Conservation (phyloP, 352 stramenopile species). For the Pythium utonaiense region DNA sequence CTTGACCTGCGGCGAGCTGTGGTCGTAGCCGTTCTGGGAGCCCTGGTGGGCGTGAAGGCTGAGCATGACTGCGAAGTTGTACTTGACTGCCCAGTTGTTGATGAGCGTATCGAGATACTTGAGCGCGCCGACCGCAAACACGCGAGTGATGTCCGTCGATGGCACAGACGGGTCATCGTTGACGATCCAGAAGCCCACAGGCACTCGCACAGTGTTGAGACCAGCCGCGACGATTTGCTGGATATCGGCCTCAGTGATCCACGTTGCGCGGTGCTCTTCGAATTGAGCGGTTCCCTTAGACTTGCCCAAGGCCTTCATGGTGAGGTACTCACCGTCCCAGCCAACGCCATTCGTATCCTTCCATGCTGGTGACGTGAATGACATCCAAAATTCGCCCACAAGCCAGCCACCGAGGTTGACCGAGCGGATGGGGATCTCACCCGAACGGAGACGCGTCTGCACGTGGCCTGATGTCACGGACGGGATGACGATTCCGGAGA, state of each 20-base stretch:
- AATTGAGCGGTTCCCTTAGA: slow-evolving; percentile 27
- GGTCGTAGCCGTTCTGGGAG: slow-evolving; percentile 24
- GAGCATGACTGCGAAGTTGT: slow-evolving; percentile 24
- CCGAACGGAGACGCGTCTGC: slow-evolving; percentile 14
- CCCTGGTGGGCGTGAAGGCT: no score
- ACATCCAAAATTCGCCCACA: slow-evolving; percentile 40
- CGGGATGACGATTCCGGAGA: slow-evolving; percentile 9
- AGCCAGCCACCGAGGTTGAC: slow-evolving; percentile 54
- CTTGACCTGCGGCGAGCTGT: slow-evolving; percentile 29
- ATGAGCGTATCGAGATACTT: slow-evolving; percentile 55
- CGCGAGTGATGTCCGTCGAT: neutral
- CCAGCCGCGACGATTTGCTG: slow-evolving; percentile 26
- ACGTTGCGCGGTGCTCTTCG: slow-evolving; percentile 44
- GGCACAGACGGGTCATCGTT: slow-evolving; percentile 14
- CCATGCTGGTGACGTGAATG: slow-evolving; percentile 49
- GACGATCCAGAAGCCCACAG: slow-evolving; percentile 57
- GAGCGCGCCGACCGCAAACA: slow-evolving; percentile 27
- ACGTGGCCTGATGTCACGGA: neutral
- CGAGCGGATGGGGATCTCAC: slow-evolving; percentile 6
- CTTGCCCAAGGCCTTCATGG: slow-evolving; percentile 3
- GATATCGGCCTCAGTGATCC: slow-evolving; percentile 51
- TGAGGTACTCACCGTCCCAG: slow-evolving; percentile 13
- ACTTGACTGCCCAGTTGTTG: slow-evolving; percentile 41
- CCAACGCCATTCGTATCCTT: slow-evolving; percentile 36
- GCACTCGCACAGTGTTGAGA: slow-evolving; percentile 29